phyloP scores from a whole-genome alignment of 2,329 filamentous ascomycete species.

The Dothiorella sarmentorum region DNA sequence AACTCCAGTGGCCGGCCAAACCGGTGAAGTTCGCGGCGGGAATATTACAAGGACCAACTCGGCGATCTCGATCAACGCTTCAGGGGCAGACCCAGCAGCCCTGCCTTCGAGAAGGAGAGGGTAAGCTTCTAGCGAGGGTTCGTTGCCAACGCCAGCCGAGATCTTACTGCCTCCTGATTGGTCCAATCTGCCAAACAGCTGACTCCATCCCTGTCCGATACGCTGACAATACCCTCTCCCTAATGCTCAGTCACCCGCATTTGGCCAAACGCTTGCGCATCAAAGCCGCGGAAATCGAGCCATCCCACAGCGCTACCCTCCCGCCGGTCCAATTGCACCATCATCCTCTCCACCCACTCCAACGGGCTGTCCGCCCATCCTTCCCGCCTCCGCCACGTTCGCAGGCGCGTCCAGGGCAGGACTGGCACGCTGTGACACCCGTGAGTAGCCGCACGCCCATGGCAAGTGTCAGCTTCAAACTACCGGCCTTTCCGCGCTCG shows the following conservation, averaged over 20 bases:
- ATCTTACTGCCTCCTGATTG: constrained; percentile 15
- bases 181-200: background rate
- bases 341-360: constrained; percentile 8
- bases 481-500: background rate
- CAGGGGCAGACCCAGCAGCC: constrained; percentile 13
- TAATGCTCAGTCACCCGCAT: constrained; percentile 15
- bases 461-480: background rate
- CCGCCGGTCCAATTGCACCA: constrained; percentile 10
- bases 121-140: constrained; percentile 13
- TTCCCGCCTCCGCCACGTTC: background rate
- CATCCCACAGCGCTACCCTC: background rate
- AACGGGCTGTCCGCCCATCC: background rate
- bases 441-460: constrained; percentile 3
- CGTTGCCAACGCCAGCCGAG: constrained; percentile 10
- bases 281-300: background rate
- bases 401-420: constrained; percentile 1
- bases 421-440: constrained; percentile 4
- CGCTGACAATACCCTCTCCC: constrained; percentile 10
- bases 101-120: constrained; percentile 15
- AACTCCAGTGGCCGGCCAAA: background rate
- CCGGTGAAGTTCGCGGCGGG: constrained; percentile 12
- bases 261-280: constrained; percentile 8
- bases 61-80: constrained; percentile 16
- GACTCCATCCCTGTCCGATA: constrained; percentile 13
- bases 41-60: constrained; percentile 14